phyloP scores from a whole-genome alignment of 2,329 filamentous ascomycete genomes.

The Cercospora sp. region DNA sequence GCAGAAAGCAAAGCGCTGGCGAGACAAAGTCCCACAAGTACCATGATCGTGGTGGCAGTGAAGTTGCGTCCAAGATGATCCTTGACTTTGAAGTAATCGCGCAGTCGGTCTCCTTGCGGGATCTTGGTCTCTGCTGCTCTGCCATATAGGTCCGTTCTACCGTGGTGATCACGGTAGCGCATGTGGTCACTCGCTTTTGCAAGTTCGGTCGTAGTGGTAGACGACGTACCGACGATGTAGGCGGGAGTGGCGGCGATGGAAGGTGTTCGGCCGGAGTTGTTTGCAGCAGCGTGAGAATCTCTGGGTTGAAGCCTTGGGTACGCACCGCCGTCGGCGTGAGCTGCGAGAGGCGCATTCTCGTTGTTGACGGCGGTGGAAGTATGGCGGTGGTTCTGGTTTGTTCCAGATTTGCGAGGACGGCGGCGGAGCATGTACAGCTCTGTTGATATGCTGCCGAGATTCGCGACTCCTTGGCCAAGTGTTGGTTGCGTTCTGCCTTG shows the following conservation, averaged over 20 bases:
- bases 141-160: slow-evolving; percentile 19
- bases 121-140: not conserved
- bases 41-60: not conserved
- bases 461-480: slow-evolving; percentile 29
- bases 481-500: not conserved
- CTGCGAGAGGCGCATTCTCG: slow-evolving; percentile 9
- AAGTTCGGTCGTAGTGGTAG: not conserved
- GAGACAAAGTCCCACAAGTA: not conserved
- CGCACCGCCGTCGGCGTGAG: slow-evolving; percentile 33
- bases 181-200: slow-evolving; percentile 18
- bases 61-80: not conserved
- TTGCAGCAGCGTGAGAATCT: slow-evolving; percentile 11
- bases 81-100: slow-evolving; percentile 9
- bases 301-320: slow-evolving; percentile 27
- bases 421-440: slow-evolving; percentile 15
- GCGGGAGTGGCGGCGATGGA: slow-evolving; percentile 3
- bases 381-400: slow-evolving; percentile 13
- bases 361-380: slow-evolving; percentile 9
- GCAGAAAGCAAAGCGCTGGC: not conserved
- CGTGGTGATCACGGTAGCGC: slow-evolving; percentile 31
- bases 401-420: slow-evolving; percentile 8
- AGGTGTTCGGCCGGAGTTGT: not conserved
- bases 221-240: slow-evolving; percentile 1
- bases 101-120: slow-evolving; percentile 5
- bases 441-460: slow-evolving; percentile 22